Conservation (phyloP, 2,329 filamentous ascomycete genomes). For the Sordariomycetes sp. region DNA sequence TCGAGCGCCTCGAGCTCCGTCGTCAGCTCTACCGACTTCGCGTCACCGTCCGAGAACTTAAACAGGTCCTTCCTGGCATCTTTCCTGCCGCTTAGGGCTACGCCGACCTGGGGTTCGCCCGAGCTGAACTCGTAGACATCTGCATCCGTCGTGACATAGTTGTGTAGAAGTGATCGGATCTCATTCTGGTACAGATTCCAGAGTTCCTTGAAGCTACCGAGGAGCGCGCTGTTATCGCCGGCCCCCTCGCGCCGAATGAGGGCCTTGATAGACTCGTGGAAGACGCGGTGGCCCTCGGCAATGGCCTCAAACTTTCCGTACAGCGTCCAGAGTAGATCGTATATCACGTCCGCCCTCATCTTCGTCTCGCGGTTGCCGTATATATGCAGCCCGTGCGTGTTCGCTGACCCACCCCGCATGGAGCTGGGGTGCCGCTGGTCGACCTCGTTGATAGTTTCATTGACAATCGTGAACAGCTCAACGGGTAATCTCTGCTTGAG, state of each 20-base stretch:
- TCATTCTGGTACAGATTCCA: slow-evolving; percentile 99
- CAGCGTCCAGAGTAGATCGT: slow-evolving; percentile 81
- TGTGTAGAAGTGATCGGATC: slow-evolving; percentile 85
- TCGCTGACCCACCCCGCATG: slow-evolving; percentile 41
- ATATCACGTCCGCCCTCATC: slow-evolving; percentile 71
- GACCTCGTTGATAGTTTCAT: slow-evolving; percentile 88
- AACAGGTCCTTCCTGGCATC: slow-evolving; percentile 58
- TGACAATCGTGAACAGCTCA: slow-evolving; percentile 85
- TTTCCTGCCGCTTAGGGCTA: slow-evolving; percentile 18
- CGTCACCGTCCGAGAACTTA: slow-evolving; percentile 72
- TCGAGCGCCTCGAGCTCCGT: slow-evolving; percentile 83
- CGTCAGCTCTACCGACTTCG: slow-evolving; percentile 64
- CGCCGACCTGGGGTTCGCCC: slow-evolving; percentile 31
- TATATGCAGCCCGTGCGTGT: slow-evolving; percentile 43
- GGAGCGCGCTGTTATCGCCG: slow-evolving; percentile 50
- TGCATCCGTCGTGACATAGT: slow-evolving; percentile 88
- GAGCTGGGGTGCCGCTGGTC: slow-evolving; percentile 86
- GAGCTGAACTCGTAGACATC: slow-evolving; percentile 54
- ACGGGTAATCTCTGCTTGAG: slow-evolving; percentile 90
- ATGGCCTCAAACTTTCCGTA: slow-evolving; percentile 98
- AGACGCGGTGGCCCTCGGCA: slow-evolving; percentile 83
- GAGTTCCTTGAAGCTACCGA: slow-evolving; percentile 85
- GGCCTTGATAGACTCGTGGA: slow-evolving; percentile 82
- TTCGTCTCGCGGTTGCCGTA: slow-evolving; percentile 60
- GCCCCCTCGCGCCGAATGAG: slow-evolving; percentile 72